Evolutionary conservation across 2,329 filamentous ascomycete genomes (phyloP).

Genomic region (Rugonectria rugulosa): DNA sequence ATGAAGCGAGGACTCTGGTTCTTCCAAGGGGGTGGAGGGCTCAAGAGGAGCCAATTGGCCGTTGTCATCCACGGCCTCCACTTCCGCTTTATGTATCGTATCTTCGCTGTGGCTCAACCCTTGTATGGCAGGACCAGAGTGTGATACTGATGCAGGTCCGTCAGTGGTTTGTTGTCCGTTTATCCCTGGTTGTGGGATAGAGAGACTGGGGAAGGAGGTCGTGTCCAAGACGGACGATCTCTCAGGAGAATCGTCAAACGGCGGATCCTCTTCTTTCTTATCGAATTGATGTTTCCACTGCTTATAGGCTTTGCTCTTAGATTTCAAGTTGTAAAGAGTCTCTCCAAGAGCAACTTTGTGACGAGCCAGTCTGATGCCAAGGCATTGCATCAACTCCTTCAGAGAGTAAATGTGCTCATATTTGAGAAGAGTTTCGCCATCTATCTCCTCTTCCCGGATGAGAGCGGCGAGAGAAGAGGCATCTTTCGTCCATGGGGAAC

Average conservation of each 20-base stretch:
- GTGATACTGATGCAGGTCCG: too few relatives aligned
- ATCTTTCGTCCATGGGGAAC: slow-evolving; percentile 60
- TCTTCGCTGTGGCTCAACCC: too few relatives aligned
- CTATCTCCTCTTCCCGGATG: slow-evolving; percentile 69
- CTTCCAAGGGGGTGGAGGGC: background rate
- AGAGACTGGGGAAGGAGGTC: background rate
- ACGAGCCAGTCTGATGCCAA: slow-evolving; percentile 65
- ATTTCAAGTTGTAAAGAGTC: slow-evolving; percentile 64
- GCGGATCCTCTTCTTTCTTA: slow-evolving; percentile 26
- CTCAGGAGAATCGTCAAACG: slow-evolving; percentile 17
- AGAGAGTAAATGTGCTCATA: slow-evolving; percentile 59
- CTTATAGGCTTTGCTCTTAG: slow-evolving; percentile 58
- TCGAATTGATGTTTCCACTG: slow-evolving; percentile 38
- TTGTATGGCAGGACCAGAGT: too few relatives aligned
- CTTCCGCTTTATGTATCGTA: too few relatives aligned
- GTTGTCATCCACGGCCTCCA: too few relatives aligned
- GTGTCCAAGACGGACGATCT: background rate
- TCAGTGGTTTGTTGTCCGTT: background rate
- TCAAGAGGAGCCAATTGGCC: too few relatives aligned
- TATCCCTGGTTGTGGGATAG: background rate
- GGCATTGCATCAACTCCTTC: slow-evolving; percentile 57
- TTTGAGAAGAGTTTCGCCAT: slow-evolving; percentile 70
- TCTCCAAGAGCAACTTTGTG: slow-evolving; percentile 65
- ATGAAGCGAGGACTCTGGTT: background rate
- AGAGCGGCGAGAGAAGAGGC: slow-evolving; percentile 57